Evolutionary conservation across 768 basidiomycete species (phyloP), one percentile per base, ranked within the genome.

Genomic region (Calvatia gigantea): DNA sequence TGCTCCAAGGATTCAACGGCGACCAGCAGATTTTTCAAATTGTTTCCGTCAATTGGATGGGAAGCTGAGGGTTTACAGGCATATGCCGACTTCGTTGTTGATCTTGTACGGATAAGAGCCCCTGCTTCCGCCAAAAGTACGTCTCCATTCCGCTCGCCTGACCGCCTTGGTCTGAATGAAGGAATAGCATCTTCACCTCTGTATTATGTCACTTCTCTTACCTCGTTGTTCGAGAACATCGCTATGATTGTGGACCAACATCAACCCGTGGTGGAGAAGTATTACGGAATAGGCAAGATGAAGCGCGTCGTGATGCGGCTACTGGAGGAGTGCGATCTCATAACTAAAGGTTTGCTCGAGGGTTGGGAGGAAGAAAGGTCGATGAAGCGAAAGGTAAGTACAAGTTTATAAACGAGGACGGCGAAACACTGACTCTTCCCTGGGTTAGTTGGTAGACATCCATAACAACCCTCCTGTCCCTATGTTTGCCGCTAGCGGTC

Each of bases 211-310:
- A 86, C 92, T 2, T 82, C 87, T 9, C 73, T 99, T 52, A 98
- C 96, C 2, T 86, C 91, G 5, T 80, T 99, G 1, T 94, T 98
- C 61, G 97, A 99, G 72, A 89, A 87, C 54, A 88, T 99, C 48
- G 97, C 95, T 0, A 84, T 92, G 76, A 94, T 99, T 60, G 87
- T 99, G 19, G 94, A 96, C 63, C 97, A 99, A 65, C 97, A 99
- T 66, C 96, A 97, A 61, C 91, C 94, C 2, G 85, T 99, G 4
- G 95, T 99, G 1, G 96, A 98, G 66, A 98, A 97, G 71, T 98
- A 99, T 71, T 99, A 99, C 64, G 97, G 97, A 0, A 62, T 69
- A 7, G 90, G 93, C 0, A 88, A 89, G 68, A 98, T 98, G 96
- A 73, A 77, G 38, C 80, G 71, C 32, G 93, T 96, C 11, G 81